phyloP scores from a whole-genome alignment of 495 filamentous ascomycete species.

The Aspergillus avenaceus region DNA sequence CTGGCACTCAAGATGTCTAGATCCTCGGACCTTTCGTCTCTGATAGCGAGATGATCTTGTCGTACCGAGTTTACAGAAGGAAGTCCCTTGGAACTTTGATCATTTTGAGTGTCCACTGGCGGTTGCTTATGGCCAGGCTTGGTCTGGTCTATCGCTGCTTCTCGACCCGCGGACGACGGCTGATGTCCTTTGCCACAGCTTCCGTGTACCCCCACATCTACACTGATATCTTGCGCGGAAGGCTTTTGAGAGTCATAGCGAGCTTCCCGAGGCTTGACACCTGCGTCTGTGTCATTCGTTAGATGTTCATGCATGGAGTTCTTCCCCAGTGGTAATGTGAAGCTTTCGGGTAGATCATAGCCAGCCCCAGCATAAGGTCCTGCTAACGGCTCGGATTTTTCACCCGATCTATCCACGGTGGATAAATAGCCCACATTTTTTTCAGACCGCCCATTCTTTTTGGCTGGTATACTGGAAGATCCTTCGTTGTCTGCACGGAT shows the following conservation, averaged over 20 bases:
- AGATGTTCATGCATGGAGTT: background rate
- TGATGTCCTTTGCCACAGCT: no score
- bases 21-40: conserved; percentile 26
- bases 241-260: no score
- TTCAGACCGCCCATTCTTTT: background rate
- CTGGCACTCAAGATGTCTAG: conserved; percentile 41
- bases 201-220: no score
- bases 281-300: no score
- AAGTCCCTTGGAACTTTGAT: background rate
- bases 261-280: no score
- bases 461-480: background rate
- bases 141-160: no score
- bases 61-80: background rate
- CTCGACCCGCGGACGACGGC: no score
- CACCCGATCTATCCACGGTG: background rate
- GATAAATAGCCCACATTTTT: conserved; percentile 7
- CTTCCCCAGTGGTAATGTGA: background rate
- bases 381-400: background rate
- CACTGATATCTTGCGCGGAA: no score
- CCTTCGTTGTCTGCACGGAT: background rate
- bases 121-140: no score
- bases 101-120: background rate
- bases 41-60: background rate
- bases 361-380: background rate
- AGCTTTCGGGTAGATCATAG: background rate